These are phyloP conservation scores for Gliomastix tumulicola DNA, from an alignment of 2,329 filamentous ascomycete species.

Conservation along the genomic window DNA sequence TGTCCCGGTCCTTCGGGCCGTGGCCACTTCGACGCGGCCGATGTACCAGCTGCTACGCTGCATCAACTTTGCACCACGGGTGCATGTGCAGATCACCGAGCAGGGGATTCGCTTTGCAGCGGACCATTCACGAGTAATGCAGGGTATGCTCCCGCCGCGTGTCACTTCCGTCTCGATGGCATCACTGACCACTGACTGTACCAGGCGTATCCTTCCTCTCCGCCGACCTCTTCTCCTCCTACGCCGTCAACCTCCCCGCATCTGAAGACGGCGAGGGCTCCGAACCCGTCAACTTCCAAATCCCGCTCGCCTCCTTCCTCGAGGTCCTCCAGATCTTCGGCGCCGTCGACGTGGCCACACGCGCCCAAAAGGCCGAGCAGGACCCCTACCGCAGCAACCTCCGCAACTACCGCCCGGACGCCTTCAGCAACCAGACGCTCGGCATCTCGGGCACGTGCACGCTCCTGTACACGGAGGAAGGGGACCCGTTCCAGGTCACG, in stretches of 20 bases:
- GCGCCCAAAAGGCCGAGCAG: constrained; percentile 49
- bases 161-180: neutral
- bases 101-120: constrained; percentile 83
- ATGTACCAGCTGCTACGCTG: constrained; percentile 57
- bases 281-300: constrained; percentile 67
- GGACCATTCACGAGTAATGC: constrained; percentile 84
- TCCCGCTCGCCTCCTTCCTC: constrained; percentile 79
- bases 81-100: constrained; percentile 67
- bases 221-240: constrained; percentile 82
- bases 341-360: constrained; percentile 61
- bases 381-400: constrained; percentile 56
- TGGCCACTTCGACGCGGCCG: constrained; percentile 71
- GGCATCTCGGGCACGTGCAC: constrained; percentile 83
- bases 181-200: constrained; percentile 3
- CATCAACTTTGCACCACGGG: constrained; percentile 52
- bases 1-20: constrained; percentile 61
- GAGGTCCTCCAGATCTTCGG: constrained; percentile 96
- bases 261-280: constrained; percentile 27
- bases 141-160: constrained; percentile 49
- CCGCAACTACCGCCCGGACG: constrained; percentile 58
- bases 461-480: constrained; percentile 67
- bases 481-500: constrained; percentile 75
- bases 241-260: constrained; percentile 53
- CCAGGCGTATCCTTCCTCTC: constrained; percentile 68
- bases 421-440: constrained; percentile 76